Evolutionary conservation across 768 basidiomycete genomes (phyloP), one percentile per base, ranked within the genome.

Genomic region (Phlebiopsis gigantea): DNA sequence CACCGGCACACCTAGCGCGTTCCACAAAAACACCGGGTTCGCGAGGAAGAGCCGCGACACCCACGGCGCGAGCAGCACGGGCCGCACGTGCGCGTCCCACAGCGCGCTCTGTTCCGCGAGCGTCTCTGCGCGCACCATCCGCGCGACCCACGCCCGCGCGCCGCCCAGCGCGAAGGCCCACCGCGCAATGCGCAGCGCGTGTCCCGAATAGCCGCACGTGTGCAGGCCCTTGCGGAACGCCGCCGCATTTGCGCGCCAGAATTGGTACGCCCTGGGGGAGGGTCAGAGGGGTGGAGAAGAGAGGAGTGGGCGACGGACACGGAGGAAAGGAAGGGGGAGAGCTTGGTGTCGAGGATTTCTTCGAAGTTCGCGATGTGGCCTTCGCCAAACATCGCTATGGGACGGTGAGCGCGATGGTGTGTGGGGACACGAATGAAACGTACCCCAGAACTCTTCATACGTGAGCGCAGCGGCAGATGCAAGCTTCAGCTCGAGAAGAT

Each of bases 401-500:
- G 25, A 22, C 9, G 21, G 2, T 30, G 10, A 24, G 9, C 17
- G 31, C 30, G n/a, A n/a, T n/a, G n/a, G 30, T 21, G 31, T 19
- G 31, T 39, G 6, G 29, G 25, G 24, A 10, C 8, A 2, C 12
- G 47, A 28, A 24, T 2, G 22, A 29, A n/a, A 43, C 56, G 49
- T 42, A 57, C 56, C 56, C 64, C 64, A 91, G 66, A 85, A 85
- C 56, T 87, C 83, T 1, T 78, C 72, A 65, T 84, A 84, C 0
- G 72, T 69, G 6, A 90, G 73, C 1, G 75, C 72, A 57, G 80
- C 75, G 54, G 86, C 75, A 0, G 82, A 79, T 2, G 88, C 88
- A 1, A 90, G 79, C 69, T 90, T 91, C 30, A 91, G 77, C 69
- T 91, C 89, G 26, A 90, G 73, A 9, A 91, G 77, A 67, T 90